Evolutionary conservation across 2,329 filamentous ascomycete species (phyloP), one percentile per base, ranked within the genome.

Genomic region (Verticillium klebahnii): DNA sequence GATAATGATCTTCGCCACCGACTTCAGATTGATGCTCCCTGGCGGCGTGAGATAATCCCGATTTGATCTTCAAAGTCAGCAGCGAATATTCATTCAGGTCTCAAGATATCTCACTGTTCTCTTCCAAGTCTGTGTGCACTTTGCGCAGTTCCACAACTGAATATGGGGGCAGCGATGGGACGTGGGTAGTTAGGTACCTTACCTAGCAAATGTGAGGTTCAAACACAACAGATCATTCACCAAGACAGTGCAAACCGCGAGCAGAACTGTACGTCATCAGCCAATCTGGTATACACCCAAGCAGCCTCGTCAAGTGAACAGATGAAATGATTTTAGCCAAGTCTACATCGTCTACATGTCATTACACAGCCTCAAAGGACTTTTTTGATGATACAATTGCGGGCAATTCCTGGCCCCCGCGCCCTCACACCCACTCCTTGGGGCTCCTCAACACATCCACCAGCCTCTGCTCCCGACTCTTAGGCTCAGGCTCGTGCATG

Each of bases 401-500:
- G 23, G 23, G 17, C 17, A 11, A 14, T 17, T 12, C 37, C 15
- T 37, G 7, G 12, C 12, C 55, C n/a, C 7, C 31, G 19, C 45
- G 45, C 45, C 45, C 75, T 75, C 73, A 89, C 65, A 89, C 84
- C 88, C 88, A 90, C 65, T 89, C 86, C 69, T 82, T 86, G 23
- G 88, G 87, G 36, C 85, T 80, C 71, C 79, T 82, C 65, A 90
- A 74, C 57, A 89, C 90, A 63, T 94, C 88, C 57, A 97, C 81
- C 64, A 98, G 77, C 67, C 92, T 84, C 75, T 91, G 89, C 78
- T 99, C 95, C 66, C 88, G 77, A 73, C 85, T 89, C 63, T 87
- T 88, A 67, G 88, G 88, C 71, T 89, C 87, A 0, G 91, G 90
- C 73, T 89, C 85, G 75, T 97, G 91, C 93, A 97, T 97, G 75